Percentiles rank a stretch among this genome's conserved stretches.
Evolutionary conservation across 2,329 filamentous ascomycete genomes (phyloP).

Genomic region (Fusarium sp.): DNA sequence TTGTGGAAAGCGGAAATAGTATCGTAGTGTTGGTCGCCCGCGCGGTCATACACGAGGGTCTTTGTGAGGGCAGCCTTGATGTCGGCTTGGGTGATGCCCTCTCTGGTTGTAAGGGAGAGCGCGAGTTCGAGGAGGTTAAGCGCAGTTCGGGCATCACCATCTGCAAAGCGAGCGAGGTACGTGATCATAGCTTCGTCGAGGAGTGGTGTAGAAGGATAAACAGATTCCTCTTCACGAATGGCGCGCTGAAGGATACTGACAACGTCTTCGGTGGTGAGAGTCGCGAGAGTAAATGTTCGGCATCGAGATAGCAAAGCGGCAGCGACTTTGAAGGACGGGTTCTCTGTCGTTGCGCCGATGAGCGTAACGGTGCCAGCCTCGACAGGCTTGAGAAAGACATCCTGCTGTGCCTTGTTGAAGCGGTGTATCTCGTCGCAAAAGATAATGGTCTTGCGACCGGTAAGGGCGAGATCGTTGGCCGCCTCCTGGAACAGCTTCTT

Average conservation of each 20-base stretch:
- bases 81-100: slow-evolving; percentile 76
- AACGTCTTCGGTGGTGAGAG: slow-evolving; percentile 79
- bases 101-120: slow-evolving; percentile 73
- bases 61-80: slow-evolving; percentile 89
- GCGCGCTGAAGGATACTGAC: slow-evolving; percentile 81
- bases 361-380: slow-evolving; percentile 91
- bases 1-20: slow-evolving; percentile 98
- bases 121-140: slow-evolving; percentile 93
- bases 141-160: slow-evolving; percentile 92
- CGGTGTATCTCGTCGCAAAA: slow-evolving; percentile 98
- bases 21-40: slow-evolving; percentile 97
- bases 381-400: slow-evolving; percentile 92
- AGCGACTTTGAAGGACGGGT: slow-evolving; percentile 94
- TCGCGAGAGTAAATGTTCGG: slow-evolving; percentile 86
- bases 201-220: slow-evolving; percentile 62
- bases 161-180: slow-evolving; percentile 87
- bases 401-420: slow-evolving; percentile 92
- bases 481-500: slow-evolving; percentile 93
- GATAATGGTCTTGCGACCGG: slow-evolving; percentile 91
- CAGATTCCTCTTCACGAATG: slow-evolving; percentile 68
- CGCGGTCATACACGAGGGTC: slow-evolving; percentile 93
- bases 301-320: slow-evolving; percentile 89
- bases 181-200: slow-evolving; percentile 81
- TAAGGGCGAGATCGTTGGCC: slow-evolving; percentile 80
- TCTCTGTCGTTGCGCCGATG: slow-evolving; percentile 96